Conservation (phyloP, 345 rosid species). For the Turnera subulata region DNA sequence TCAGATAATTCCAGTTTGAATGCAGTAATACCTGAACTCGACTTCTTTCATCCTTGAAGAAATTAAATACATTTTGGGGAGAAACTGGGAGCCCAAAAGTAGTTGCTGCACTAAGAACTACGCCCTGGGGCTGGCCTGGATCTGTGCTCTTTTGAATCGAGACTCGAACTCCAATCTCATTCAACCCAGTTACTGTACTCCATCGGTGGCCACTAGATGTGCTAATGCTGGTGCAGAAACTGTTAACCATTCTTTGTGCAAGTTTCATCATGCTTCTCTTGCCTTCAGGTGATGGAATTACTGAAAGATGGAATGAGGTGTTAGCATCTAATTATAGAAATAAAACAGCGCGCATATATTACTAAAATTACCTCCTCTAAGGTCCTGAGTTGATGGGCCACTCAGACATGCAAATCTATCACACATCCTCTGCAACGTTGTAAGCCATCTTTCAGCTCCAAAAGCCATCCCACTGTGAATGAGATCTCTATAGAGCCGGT, state of each 20-base stretch:
- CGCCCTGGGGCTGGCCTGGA: conserved; percentile 75
- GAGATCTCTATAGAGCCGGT: conserved; percentile 62
- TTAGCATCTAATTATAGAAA: background rate
- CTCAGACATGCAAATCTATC: conserved; percentile 76
- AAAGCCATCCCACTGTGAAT: conserved; percentile 70
- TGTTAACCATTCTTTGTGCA: conserved; percentile 85
- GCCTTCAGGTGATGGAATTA: conserved; percentile 77
- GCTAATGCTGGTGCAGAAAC: conserved; percentile 74
- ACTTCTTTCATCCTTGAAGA: conserved; percentile 90
- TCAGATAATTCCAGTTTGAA: background rate
- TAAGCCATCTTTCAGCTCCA: conserved; percentile 82
- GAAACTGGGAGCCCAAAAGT: conserved; percentile 87
- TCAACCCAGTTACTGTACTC: conserved; percentile 57
- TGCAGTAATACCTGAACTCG: conserved; percentile 61
- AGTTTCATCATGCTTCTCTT: conserved; percentile 97
- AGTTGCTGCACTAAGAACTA: conserved; percentile 87
- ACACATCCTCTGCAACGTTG: conserved; percentile 80
- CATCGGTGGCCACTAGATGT: conserved; percentile 67
- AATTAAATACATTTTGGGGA: conserved; percentile 65
- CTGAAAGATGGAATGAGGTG: conserved; percentile 29
- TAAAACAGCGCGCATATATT: background rate
- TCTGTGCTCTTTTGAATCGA: conserved; percentile 73
- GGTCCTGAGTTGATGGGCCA: conserved; percentile 57
- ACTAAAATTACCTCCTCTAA: conserved; percentile 62
- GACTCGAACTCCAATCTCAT: conserved; percentile 76